Evolutionary conservation across 768 basidiomycete genomes (phyloP).

Genomic region (Rhodotorula toruloides): DNA sequence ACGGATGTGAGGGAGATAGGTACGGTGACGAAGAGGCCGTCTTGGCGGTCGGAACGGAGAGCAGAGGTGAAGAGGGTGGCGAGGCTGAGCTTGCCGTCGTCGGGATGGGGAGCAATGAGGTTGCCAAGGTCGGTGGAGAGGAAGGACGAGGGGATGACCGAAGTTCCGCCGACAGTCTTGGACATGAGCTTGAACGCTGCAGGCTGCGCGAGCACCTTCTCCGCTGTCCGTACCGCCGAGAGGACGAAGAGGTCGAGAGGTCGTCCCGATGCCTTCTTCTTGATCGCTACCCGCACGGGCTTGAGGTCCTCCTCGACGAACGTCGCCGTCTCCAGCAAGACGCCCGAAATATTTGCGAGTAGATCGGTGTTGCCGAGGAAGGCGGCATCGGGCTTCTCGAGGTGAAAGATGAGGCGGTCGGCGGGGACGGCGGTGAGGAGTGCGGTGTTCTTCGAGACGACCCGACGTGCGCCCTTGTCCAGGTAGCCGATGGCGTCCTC

Average conservation of each 20-base stretch:
- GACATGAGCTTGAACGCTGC: conserved; percentile 37
- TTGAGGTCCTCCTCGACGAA: conserved; percentile 53
- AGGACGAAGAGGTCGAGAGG: conserved; percentile 58
- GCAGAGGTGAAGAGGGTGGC: conserved; percentile 80
- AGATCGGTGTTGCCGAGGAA: conserved; percentile 59
- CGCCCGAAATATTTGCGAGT: conserved; percentile 56
- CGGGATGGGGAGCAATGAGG: conserved; percentile 58
- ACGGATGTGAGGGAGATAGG: conserved; percentile 58
- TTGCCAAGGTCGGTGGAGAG: conserved; percentile 58
- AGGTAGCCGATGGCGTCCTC: conserved; percentile 62
- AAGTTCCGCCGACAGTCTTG: conserved; percentile 27
- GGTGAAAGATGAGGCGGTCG: conserved; percentile 66
- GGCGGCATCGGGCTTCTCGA: conserved; percentile 73
- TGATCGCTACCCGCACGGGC: conserved; percentile 67
- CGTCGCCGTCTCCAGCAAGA: conserved; percentile 68
- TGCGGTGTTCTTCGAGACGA: conserved; percentile 60
- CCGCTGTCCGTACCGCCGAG: conserved; percentile 24
- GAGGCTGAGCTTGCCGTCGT: conserved; percentile 64
- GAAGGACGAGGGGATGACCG: conserved; percentile 47
- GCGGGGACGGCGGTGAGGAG: conserved; percentile 64
- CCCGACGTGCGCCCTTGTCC: conserved; percentile 71
- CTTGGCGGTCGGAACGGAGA: conserved; percentile 75
- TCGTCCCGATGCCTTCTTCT: conserved; percentile 64
- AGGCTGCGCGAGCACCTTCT: conserved; percentile 40
- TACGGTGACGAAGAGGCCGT: conserved; percentile 88